These are phyloP conservation scores for Blastobotrys attinorum DNA, from an alignment of 805 yeast species.

Conservation along the genomic window DNA sequence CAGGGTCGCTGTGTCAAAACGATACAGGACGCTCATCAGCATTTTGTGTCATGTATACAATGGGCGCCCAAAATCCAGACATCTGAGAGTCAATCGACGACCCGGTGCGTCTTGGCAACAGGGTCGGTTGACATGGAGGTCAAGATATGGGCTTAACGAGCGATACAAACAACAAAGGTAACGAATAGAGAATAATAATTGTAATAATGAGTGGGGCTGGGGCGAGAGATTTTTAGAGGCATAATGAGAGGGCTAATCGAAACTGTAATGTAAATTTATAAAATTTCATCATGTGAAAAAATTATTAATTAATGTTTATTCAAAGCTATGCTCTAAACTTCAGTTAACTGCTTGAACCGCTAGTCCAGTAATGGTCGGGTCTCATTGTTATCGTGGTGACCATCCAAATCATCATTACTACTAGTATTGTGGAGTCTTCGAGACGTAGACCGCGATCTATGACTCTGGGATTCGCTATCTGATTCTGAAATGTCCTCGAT, in stretches of 20 bases:
- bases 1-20: conserved; percentile 40
- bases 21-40: conserved; percentile 57
- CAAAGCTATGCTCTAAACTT: too few species aligned
- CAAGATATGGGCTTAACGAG: conserved; percentile 44
- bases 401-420: not conserved
- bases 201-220: too few species aligned
- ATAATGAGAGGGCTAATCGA: too few species aligned
- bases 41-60: conserved; percentile 57
- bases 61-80: conserved; percentile 21
- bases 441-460: not conserved
- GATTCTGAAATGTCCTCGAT: conserved; percentile 44
- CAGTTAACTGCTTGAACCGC: not conserved
- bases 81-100: conserved; percentile 22
- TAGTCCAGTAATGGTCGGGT: not conserved
- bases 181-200: too few species aligned
- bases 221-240: too few species aligned
- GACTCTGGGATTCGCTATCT: not conserved
- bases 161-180: too few species aligned
- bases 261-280: too few species aligned
- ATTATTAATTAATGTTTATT: too few species aligned
- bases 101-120: conserved; percentile 57
- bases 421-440: not conserved
- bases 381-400: not conserved
- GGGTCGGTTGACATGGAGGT: conserved; percentile 55
- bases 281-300: too few species aligned